phyloP scores from a whole-genome alignment of 495 filamentous ascomycete species.

The Zalerion maritima region DNA sequence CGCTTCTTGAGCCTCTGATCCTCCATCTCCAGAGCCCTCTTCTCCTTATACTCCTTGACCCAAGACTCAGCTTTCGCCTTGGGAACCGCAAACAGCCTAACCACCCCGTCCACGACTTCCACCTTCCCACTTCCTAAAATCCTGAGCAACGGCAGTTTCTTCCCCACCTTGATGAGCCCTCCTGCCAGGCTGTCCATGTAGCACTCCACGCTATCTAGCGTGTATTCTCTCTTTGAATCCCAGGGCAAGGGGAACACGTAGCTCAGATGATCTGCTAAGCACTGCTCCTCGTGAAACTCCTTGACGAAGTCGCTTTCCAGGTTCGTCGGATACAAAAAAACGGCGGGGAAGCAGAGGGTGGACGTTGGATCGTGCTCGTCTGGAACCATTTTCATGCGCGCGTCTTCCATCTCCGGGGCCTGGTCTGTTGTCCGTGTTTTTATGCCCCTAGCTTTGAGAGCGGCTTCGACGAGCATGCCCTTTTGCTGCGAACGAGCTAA shows the following conservation, averaged over 20 bases:
- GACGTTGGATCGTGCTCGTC: constrained; percentile 60
- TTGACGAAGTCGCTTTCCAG: constrained; percentile 83
- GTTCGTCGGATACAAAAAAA: constrained; percentile 70
- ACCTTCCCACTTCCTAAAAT: constrained; percentile 62
- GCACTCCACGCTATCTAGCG: constrained; percentile 53
- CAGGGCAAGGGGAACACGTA: constrained; percentile 77
- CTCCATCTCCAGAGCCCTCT: constrained; percentile 34
- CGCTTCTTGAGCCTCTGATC: no score
- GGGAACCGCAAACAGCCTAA: constrained; percentile 69
- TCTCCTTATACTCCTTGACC: constrained; percentile 68
- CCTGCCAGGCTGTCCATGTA: constrained; percentile 73
- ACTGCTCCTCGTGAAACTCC: constrained; percentile 57
- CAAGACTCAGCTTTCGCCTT: constrained; percentile 50
- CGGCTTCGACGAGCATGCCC: constrained; percentile 44
- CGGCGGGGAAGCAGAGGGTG: constrained; percentile 55
- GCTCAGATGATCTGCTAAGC: constrained; percentile 52
- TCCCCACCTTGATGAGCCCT: constrained; percentile 80
- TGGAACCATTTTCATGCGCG: constrained; percentile 46
- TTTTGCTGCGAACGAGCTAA: constrained; percentile 33
- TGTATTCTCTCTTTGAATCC: constrained; percentile 61
- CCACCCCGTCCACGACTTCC: constrained; percentile 74
- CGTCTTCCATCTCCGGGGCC: constrained; percentile 76
- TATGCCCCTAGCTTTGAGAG: constrained; percentile 64
- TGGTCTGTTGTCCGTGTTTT: constrained; percentile 46
- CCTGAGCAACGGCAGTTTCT: constrained; percentile 62